A percentile compares a stretch with the other conserved stretches of the same genome.
Conservation (phyloP, 768 basidiomycete species). For the Crepidotus variabilis region DNA sequence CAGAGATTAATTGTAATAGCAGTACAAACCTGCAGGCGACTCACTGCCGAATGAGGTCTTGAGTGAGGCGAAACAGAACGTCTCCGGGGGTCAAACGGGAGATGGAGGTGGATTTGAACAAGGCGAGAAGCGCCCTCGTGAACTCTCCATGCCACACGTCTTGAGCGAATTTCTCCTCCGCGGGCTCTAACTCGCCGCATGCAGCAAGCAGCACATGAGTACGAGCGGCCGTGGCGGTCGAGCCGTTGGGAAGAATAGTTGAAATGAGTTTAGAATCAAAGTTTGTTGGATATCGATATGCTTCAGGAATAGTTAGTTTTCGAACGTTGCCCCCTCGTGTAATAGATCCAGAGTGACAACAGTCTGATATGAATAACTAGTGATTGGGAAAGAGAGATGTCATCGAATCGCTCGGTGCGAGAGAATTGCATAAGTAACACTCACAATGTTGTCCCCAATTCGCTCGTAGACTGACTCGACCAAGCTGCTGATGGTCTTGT, state of each 20-base stretch:
- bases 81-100: neutral
- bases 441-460: slow-evolving; percentile 14
- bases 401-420: slow-evolving; percentile 1
- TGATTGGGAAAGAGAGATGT: neutral
- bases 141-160: neutral
- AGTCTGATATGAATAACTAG: slow-evolving; percentile 9
- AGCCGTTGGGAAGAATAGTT: neutral
- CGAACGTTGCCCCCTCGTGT: neutral
- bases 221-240: neutral
- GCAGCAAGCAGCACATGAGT: neutral
- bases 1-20: neutral
- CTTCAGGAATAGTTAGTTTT: neutral
- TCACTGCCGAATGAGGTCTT: neutral
- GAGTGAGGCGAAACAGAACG: neutral
- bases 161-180: neutral
- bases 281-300: neutral
- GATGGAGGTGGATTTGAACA: neutral
- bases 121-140: neutral
- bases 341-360: slow-evolving; percentile 11
- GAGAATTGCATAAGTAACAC: neutral
- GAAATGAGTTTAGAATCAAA: neutral
- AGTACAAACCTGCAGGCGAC: neutral
- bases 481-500: slow-evolving; percentile 6
- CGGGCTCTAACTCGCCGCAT: neutral
- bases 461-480: slow-evolving; percentile 7